Base-by-base conservation (phyloP, 2,329 filamentous ascomycete species). In the Calonectria hongkongensis region DNA sequence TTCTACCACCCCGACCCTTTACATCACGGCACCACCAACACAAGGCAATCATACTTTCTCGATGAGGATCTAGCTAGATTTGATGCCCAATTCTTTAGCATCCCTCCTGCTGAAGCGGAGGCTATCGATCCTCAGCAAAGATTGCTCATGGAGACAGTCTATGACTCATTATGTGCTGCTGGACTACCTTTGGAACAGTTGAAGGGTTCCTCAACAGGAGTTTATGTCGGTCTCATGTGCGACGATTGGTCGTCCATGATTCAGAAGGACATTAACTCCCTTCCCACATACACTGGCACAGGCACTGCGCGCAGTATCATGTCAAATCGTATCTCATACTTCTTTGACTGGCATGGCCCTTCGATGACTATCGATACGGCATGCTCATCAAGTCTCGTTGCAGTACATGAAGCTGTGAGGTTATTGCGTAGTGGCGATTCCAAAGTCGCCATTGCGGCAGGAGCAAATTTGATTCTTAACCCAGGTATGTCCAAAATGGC, bases 311-410 rank as follows among this genome's bases (percentile, higher is more conserved):
- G 51, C 27, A 18, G 85, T 75, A 87, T 89, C 81, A 82, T 88
- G 72, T 86, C 87, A 1, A 89, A 89, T 77, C 82, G 88, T 54
- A 81, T 90, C 21, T 89, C 87, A 1, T 87, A 89, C 74, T 88
- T 87, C 80, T 89, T 88, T 72, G 87, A 90, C 73, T 82, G 90
- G 64, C 82, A 84, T 51, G 89, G 89, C 0, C 87, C 88, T 0
- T 88, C 85, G 71, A 85, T 89, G 72, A 88, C 87, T 1, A 82
- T 86, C 3, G 86, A 89, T 72, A 89, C 87, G 3, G 88, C 86
- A 13, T 89, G 87, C 74, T 89, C 87, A 0, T 87, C 86, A 6
- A 86, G 84, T 73, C 79, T 89, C 73, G 84, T 87, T 25, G 86
- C 86, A 16, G 79, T 89, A 25, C 87, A 89, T 67, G 79, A 85